Evolutionary conservation across 2,329 filamentous ascomycete species (phyloP), one percentile per base, ranked within the genome.

Genomic region (Exophiala calicioides): DNA sequence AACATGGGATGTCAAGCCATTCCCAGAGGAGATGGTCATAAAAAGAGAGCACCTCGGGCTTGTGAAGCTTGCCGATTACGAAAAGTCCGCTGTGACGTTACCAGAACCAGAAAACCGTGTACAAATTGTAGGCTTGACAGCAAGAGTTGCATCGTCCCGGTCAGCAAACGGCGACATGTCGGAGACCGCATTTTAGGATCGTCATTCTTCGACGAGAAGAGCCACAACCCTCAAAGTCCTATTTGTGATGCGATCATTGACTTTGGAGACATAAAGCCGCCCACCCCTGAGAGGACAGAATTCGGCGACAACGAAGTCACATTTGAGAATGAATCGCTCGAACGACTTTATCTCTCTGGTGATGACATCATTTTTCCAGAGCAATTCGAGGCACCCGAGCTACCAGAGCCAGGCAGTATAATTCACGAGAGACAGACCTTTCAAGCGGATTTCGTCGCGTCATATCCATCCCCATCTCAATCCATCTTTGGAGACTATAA

Each of bases 21-120:
- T 13, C 24, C 24, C 16, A 26, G 32, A 40, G 16, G 29, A n/a
- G 30, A 30, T 12, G 29, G 39, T 8, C 38, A 84, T 44, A 95
- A 95, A 71, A 80, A 90, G 62, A 81, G 90, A 63, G 90, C 90
- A 12, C 88, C 90, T 6, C 86, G 90, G 59, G 90, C 90, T 12
- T 96, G 90, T 67, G 87, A 89, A 53, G 89, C 85, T 59, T 95
- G 90, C 69, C 81, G 90, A 60, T 82, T 86, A 47, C 82, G 90
- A 63, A 96, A 96, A 67, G 90, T 96, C 31, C 82, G 90, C 45
- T 96, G 90, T 73, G 90, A 96, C 72, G 90, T 95, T 47, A 89
- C 93, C 47, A 89, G 95, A 67, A 80, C 82, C 66, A 85, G 85
- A 37, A 84, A 84, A 32, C 88, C 89, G 1, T 95, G 89, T 67